Base-by-base conservation (phyloP, 2,329 filamentous ascomycete species). In the Ophidiomyces ophidiicola region DNA sequence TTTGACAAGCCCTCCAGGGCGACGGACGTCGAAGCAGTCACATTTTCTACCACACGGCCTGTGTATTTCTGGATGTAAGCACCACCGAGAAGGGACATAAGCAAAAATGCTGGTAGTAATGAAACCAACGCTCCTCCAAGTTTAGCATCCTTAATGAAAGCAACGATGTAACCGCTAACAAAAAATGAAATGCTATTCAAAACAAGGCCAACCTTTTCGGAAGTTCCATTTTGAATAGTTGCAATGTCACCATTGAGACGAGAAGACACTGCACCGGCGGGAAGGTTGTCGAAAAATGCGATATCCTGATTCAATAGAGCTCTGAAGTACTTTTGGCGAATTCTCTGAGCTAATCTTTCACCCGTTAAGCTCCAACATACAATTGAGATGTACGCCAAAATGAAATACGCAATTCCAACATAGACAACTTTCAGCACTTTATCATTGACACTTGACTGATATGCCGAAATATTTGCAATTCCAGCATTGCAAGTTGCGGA, bases 301-400 rank as follows among this genome's bases (percentile, higher is more conserved):
- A 61, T 65, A 42, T 76, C 71, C 50, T 78, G 72, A 28, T 65
- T 58, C 17, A 78, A 57, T 14, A 78, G 55, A 6, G 61, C 63
- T n/a, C 59, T 59, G 25, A 78, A 64, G 46, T 78, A 78, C 32
- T 63, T 61, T 45, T 72, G 69, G 25, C 74, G 67, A 25, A 78
- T 58, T 19, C 72, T 66, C 43, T 72, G 70, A 32, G 72, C 71
- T 11, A 78, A 61, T 3, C 74, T 67, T 43, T 73, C 71, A 41
- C 71, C 72, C 41, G 70, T 64, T 46, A 77, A 60, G 46, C 64
- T 70, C 73, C 73, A 78, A 42, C 67, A 73, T n/a, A 69, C 59
- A 31, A 73, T 63, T 48, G 78, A 70, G 38, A 64, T 58, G 55
- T 78, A 80, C 44, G 78, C 74, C 44, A 71, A 59, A 25, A 63